These are phyloP conservation scores for Quercus berberidifolia DNA, from an alignment of 306 rosid genomes.

Conservation along the genomic window DNA sequence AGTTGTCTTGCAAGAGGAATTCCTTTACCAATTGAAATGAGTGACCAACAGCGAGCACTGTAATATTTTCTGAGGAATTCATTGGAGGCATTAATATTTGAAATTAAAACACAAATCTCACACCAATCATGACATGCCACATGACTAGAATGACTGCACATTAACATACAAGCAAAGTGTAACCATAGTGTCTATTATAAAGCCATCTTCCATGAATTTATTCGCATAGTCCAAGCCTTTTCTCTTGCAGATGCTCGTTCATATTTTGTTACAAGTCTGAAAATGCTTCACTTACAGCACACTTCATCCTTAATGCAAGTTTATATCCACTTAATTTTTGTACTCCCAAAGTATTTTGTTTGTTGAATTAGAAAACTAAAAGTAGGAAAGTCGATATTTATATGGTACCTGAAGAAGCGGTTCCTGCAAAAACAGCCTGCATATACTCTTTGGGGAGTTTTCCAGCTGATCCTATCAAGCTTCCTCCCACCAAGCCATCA, in stretches of 20 bases:
- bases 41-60: too few relatives aligned
- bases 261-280: neutral
- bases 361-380: slow-evolving; percentile 16
- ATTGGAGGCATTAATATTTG: too few relatives aligned
- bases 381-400: neutral
- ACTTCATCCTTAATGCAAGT: neutral
- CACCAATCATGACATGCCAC: too few relatives aligned
- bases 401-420: slow-evolving; percentile 83
- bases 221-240: too few relatives aligned
- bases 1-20: too few relatives aligned
- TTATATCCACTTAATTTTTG: neutral
- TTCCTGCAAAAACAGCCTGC: slow-evolving; percentile 97
- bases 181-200: too few relatives aligned
- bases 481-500: slow-evolving; percentile 82
- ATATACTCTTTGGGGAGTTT: slow-evolving; percentile 81
- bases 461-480: slow-evolving; percentile 93
- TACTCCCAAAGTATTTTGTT: neutral
- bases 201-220: neutral
- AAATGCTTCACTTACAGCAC: slow-evolving; percentile 10
- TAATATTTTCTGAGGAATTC: too few relatives aligned
- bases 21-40: too few relatives aligned
- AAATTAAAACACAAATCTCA: too few relatives aligned
- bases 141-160: too few relatives aligned
- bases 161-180: too few relatives aligned
- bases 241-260: too few relatives aligned